Conservation (phyloP, 2,329 filamentous ascomycete species). For the Fusarium protoensiforme region DNA sequence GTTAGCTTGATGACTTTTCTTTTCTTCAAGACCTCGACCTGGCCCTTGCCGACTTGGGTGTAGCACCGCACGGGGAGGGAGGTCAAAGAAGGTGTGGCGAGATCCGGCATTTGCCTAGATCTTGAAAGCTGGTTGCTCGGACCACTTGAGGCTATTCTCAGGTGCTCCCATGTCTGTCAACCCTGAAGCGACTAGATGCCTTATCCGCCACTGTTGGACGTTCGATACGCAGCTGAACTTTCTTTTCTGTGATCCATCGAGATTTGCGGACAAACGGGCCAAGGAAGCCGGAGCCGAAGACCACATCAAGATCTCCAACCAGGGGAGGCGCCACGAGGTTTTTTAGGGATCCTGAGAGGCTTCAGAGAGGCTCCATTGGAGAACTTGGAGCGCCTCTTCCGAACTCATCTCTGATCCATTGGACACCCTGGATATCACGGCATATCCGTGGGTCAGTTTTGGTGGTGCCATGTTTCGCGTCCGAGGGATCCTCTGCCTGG, state of each 20-base stretch:
- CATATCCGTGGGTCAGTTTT: background rate
- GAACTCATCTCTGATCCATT: background rate
- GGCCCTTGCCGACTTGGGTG: constrained; percentile 18
- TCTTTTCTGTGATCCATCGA: constrained; percentile 6
- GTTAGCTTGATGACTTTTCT: constrained; percentile 12
- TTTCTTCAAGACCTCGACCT: constrained; percentile 7
- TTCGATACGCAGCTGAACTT: constrained; percentile 5
- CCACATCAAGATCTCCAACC: constrained; percentile 8
- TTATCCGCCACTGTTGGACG: constrained; percentile 23
- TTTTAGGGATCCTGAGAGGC: constrained; percentile 12
- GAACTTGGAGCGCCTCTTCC: constrained; percentile 2
- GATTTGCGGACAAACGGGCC: constrained; percentile 13
- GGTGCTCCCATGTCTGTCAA: constrained; percentile 16
- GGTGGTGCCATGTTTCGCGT: constrained; percentile 2
- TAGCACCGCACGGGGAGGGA: constrained; percentile 7
- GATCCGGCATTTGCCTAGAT: constrained; percentile 33
- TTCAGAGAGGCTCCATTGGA: constrained; percentile 7
- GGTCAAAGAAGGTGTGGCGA: constrained; percentile 30
- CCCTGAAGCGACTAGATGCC: constrained; percentile 7
- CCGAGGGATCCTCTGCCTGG: background rate
- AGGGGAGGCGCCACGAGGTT: constrained; percentile 19
- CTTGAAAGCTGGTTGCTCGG: constrained; percentile 11
- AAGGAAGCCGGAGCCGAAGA: constrained; percentile 7
- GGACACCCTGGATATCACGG: background rate
- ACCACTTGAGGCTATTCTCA: constrained; percentile 4